Evolutionary conservation across 352 stramenopile species (phyloP), one percentile per base, ranked within the genome.

Genomic region (Phytophthora rubi): DNA sequence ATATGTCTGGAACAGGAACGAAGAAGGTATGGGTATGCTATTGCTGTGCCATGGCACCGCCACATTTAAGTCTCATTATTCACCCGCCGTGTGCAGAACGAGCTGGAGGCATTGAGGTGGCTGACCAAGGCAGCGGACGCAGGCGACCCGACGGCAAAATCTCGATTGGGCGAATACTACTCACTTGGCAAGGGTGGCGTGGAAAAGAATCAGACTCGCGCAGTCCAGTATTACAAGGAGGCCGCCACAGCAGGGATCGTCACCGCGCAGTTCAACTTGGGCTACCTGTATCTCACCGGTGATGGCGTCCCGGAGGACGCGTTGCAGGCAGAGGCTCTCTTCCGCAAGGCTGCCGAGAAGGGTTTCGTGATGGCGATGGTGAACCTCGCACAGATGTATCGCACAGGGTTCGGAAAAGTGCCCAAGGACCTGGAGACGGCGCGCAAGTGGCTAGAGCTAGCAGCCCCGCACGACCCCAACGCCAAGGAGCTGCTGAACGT

Each of bases 281-380:
- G 83, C 4, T 89, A 88, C 33, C 35, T 96, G 6, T 93, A 82
- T 51, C 65, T 93, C 26, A 89, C 79, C 7, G 89, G 89, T 4
- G 81, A 92, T 21, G 83, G 81, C 47, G 81, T 95, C 7, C 67
- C 70, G 0, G 62, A 84, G 53, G 73, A 94, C 68, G 63, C 81
- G 7, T 70, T 90, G 4, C 74, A 91, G 59, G 89, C 89, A 6
- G 88, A 94, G 52, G 71, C 83, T 33, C 75, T 94, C 3, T 96
- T 96, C 61, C 83, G 86, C 13, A 77, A 79, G 35, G 85, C 89
- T 4, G 87, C 89, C 0, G 86, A 92, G 10, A 85, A 94, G 57
- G 87, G 87, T 5, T 93, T 94, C 58, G 84, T 93, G 63, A 93
- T 95, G 84, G 89, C 89, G 10, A 96, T 96, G 84, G 83, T 96